Evolutionary conservation across 345 rosid genomes (phyloP).

Genomic region (Lumnitzera littorea): DNA sequence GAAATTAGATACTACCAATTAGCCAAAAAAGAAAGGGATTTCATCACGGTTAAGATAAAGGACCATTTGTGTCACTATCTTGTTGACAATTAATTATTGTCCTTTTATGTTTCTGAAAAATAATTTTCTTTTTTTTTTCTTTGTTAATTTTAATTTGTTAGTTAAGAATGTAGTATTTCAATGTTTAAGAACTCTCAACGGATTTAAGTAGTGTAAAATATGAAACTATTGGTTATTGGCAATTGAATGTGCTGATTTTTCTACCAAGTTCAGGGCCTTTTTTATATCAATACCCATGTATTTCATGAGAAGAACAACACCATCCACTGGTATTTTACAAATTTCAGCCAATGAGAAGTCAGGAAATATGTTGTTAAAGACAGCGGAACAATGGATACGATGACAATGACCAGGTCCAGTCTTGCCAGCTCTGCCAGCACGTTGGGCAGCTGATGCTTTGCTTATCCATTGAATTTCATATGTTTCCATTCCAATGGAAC

Average conservation of each 20-base stretch:
- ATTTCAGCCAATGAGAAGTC: conserved; percentile 82
- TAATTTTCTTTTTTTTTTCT: not conserved
- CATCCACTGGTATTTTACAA: conserved; percentile 72
- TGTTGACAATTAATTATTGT: too few species aligned
- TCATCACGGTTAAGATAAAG: too few species aligned
- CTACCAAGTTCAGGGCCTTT: too few species aligned
- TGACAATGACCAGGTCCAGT: conserved; percentile 95
- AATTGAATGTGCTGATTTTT: too few species aligned
- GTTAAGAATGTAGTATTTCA: too few species aligned
- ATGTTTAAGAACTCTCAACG: too few species aligned
- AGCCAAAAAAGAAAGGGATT: too few species aligned
- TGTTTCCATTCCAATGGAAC: conserved; percentile 64
- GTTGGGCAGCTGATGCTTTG: conserved; percentile 89
- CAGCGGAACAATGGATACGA: conserved; percentile 80
- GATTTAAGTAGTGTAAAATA: too few species aligned
- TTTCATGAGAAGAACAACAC: conserved; percentile 80
- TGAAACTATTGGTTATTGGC: too few species aligned
- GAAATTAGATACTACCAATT: too few species aligned
- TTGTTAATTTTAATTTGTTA: not conserved
- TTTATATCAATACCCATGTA: conserved; percentile 58
- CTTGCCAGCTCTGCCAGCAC: conserved; percentile 97
- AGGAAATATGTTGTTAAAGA: conserved; percentile 55
- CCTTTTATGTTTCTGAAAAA: too few species aligned
- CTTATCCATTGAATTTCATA: conserved; percentile 84
- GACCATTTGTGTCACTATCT: too few species aligned